Evolutionary conservation across 257 asterid genomes (phyloP).

Genomic region (Perilla frutescens): DNA sequence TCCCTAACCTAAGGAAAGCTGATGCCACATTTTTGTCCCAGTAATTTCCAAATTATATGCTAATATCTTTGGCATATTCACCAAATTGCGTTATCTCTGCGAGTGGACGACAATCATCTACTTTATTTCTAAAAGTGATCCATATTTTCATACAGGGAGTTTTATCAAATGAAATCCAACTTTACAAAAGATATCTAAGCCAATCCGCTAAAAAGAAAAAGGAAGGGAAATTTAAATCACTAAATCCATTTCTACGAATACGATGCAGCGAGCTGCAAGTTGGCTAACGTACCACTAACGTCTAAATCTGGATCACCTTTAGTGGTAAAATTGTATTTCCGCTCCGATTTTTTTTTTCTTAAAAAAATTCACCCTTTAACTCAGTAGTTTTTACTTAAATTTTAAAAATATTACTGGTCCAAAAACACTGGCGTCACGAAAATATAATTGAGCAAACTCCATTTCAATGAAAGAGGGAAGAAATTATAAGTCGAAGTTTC

Average conservation of each 20-base stretch:
- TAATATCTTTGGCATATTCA: neutral
- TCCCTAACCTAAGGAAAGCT: neutral
- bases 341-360: too few species aligned
- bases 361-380: too few species aligned
- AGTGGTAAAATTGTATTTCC: too few species aligned
- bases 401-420: too few species aligned
- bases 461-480: neutral
- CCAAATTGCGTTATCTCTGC: neutral
- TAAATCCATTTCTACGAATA: neutral
- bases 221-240: neutral
- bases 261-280: neutral
- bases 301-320: too few species aligned
- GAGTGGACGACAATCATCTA: neutral
- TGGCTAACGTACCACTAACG: too few species aligned
- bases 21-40: neutral
- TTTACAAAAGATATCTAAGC: neutral
- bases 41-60: neutral
- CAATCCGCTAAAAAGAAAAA: too few species aligned
- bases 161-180: neutral
- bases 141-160: neutral
- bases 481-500: neutral
- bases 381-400: too few species aligned
- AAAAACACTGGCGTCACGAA: too few species aligned
- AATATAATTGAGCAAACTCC: neutral
- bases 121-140: neutral